Evolutionary conservation across 495 filamentous ascomycete genomes (phyloP).

Genomic region (Xylaria telfairii): DNA sequence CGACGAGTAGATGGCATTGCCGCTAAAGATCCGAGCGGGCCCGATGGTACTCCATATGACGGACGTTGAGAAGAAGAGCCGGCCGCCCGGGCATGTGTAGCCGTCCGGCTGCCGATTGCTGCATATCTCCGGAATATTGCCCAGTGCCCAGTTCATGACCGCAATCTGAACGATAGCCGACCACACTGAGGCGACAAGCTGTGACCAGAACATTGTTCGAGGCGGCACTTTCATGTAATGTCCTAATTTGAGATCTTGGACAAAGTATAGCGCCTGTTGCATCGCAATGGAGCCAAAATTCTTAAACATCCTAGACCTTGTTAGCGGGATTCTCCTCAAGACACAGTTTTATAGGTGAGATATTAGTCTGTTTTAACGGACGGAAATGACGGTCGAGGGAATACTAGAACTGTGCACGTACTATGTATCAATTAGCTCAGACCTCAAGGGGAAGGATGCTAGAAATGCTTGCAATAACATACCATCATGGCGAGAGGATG

Average conservation of each 20-base stretch:
- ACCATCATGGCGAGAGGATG: conserved; percentile 49
- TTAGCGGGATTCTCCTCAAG: background rate
- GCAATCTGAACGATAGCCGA: conserved; percentile 70
- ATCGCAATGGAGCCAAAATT: conserved; percentile 74
- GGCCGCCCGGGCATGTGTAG: conserved; percentile 69
- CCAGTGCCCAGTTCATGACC: conserved; percentile 71
- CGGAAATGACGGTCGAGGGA: background rate
- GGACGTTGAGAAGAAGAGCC: conserved; percentile 68
- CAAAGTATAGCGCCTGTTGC: conserved; percentile 56
- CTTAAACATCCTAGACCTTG: conserved; percentile 67
- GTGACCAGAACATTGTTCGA: conserved; percentile 68
- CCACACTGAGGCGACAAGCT: conserved; percentile 67
- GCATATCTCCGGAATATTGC: conserved; percentile 65
- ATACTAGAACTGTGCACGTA: background rate
- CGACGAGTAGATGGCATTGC: conserved; percentile 65
- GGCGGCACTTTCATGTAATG: conserved; percentile 77
- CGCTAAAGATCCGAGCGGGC: conserved; percentile 63
- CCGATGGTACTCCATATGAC: conserved; percentile 60
- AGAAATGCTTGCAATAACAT: background rate
- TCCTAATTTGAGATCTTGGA: conserved; percentile 62
- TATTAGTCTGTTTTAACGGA: background rate
- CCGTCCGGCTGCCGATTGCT: conserved; percentile 59
- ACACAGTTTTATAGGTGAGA: background rate
- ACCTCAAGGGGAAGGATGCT: background rate
- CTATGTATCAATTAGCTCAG: background rate